These are phyloP conservation scores for Chaetoceros muelleri DNA, from an alignment of 108 stramenopile genomes.

Conservation along the genomic window DNA sequence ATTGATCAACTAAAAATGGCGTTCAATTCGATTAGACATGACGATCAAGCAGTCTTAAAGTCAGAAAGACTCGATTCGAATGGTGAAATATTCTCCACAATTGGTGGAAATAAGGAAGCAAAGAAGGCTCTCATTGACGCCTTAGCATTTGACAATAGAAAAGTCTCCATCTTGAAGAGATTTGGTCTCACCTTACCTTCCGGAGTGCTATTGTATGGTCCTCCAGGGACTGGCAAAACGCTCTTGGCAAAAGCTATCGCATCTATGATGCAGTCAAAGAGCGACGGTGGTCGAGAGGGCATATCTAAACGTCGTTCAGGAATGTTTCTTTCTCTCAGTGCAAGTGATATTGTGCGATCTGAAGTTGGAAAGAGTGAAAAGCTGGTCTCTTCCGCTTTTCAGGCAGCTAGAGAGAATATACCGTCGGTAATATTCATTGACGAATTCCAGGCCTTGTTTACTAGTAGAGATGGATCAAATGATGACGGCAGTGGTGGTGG, in stretches of 20 bases:
- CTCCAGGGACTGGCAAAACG: conserved; percentile 80
- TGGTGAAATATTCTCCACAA: conserved; percentile 28
- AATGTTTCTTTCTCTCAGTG: conserved; percentile 59
- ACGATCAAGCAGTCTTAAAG: neutral
- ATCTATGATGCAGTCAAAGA: conserved; percentile 16
- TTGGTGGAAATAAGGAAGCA: conserved; percentile 68
- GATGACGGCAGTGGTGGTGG: no score
- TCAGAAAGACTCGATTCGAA: neutral
- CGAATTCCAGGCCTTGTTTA: conserved; percentile 78
- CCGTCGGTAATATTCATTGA: conserved; percentile 77
- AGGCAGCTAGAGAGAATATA: conserved; percentile 51
- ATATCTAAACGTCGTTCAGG: conserved; percentile 26
- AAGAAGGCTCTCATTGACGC: conserved; percentile 68
- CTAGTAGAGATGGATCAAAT: conserved; percentile 40
- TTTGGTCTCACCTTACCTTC: conserved; percentile 58
- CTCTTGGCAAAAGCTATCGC: conserved; percentile 71
- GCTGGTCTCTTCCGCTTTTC: conserved; percentile 58
- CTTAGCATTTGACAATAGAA: conserved; percentile 46
- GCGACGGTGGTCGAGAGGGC: conserved; percentile 6
- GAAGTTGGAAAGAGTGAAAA: conserved; percentile 79
- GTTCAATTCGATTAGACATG: conserved; percentile 7
- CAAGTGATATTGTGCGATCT: conserved; percentile 57
- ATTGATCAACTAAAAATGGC: conserved; percentile 29
- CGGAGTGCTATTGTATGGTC: conserved; percentile 70
- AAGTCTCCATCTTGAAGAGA: conserved; percentile 21